Evolutionary conservation across 2,329 filamentous ascomycete genomes (phyloP).

Genomic region (Claviceps humidiphila): DNA sequence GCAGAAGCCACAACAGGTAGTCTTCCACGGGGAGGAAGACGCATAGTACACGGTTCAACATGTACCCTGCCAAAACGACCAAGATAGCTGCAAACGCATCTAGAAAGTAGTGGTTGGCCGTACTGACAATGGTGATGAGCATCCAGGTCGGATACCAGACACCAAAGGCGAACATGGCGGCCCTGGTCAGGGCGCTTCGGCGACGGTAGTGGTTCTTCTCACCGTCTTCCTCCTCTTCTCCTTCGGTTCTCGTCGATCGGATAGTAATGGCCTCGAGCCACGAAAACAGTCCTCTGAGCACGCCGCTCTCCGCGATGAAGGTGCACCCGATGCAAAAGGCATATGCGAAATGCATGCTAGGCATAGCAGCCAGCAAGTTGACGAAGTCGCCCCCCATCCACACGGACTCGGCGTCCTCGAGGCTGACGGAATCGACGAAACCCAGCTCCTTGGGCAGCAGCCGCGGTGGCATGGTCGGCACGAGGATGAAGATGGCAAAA

Average conservation of each 20-base stretch:
- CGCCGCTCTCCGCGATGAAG: constrained; percentile 36
- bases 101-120: constrained; percentile 49
- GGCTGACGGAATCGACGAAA: constrained; percentile 42
- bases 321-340: constrained; percentile 39
- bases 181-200: constrained; percentile 9
- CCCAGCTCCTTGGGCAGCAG: constrained; percentile 41
- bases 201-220: constrained; percentile 10
- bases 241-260: neutral
- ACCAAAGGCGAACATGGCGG: constrained; percentile 22
- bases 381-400: constrained; percentile 28
- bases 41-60: constrained; percentile 35
- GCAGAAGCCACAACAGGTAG: constrained; percentile 46
- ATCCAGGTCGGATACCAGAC: constrained; percentile 39
- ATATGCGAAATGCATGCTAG: constrained; percentile 43
- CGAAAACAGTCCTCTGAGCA: constrained; percentile 24
- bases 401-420: constrained; percentile 18
- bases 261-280: constrained; percentile 4
- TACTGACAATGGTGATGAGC: constrained; percentile 43
- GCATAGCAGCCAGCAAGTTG: constrained; percentile 44
- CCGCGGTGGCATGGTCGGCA: constrained; percentile 44
- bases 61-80: constrained; percentile 48
- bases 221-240: constrained; percentile 6
- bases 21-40: constrained; percentile 52
- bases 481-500: constrained; percentile 41
- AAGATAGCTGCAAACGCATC: constrained; percentile 50